Base-by-base conservation (phyloP, 352 stramenopile species). In the Phytophthora multivora region DNA sequence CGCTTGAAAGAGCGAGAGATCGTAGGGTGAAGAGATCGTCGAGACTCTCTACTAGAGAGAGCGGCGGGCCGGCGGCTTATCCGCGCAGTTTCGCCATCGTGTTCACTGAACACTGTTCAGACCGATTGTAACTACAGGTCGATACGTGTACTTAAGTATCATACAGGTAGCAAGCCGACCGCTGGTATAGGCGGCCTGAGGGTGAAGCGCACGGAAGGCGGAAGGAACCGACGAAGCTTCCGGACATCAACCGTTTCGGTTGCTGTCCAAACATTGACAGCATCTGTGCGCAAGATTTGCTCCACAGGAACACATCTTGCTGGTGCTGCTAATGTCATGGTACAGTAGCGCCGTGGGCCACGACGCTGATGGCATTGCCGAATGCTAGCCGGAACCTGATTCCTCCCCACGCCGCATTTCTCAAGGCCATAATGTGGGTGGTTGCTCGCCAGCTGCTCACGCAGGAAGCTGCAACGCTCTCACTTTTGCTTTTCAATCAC, bases 221-320 rank as follows among this genome's bases (percentile, higher is more conserved):
- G 40, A 28, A 35, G 51, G 59, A 66, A 66, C 42, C n/a, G 30
- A 36, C n/a, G 33, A 61, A 60, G 25, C 18, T 59, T 56, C 46
- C n/a, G 4, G 26, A 16, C 35, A 30, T 36, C 47, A 54, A 43
- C 23, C 40, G 35, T 56, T 56, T 38, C 25, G 30, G 51, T 63
- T 63, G 43, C 30, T 33, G 28, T 16, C 31, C 31, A 39, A 41
- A 12, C 46, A 35, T 33, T 33, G n/a, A 18, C 12, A 25, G 11
- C 15, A n/a, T 40, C 5, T 9, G 19, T 19, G 13, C 10, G 26
- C 28, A 33, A 33, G 28, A 33, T 33, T 33, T 33, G 28, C 28
- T 40, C 35, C 35, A 19, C 12, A 33, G 28, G 28, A 13, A 40
- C 33, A 19, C 39, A 33, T 12, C 13, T 6, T 31, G 36, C 16